phyloP scores from a whole-genome alignment of 306 rosid species.

The Trifolium fragiferum region DNA sequence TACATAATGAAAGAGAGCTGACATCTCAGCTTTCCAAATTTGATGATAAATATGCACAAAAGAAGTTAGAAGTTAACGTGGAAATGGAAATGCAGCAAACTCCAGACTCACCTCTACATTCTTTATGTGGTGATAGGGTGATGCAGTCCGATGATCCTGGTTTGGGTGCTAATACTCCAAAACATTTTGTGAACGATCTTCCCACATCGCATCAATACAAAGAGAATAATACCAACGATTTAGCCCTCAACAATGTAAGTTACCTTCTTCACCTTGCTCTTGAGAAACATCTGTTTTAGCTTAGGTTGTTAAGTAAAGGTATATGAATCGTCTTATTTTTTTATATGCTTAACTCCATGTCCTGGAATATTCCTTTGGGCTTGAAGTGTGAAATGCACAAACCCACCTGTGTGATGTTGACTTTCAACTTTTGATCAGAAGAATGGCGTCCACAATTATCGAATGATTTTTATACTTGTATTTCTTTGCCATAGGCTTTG shows the following conservation, averaged over 20 bases:
- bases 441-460: background rate
- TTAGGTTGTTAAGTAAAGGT: constrained; percentile 10
- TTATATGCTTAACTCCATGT: background rate
- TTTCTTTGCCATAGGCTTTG: constrained; percentile 10
- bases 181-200: constrained; percentile 33
- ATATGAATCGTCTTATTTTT: constrained; percentile 24
- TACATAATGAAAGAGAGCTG: constrained; percentile 35
- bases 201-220: constrained; percentile 36
- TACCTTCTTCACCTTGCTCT: constrained; percentile 15
- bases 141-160: constrained; percentile 42
- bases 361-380: constrained; percentile 2
- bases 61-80: constrained; percentile 41
- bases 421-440: constrained; percentile 11
- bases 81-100: constrained; percentile 45
- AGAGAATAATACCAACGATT: constrained; percentile 40
- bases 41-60: constrained; percentile 41
- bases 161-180: constrained; percentile 39
- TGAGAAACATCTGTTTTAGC: constrained; percentile 29
- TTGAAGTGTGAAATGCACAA: constrained; percentile 3
- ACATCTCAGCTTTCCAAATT: constrained; percentile 44
- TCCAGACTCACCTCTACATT: constrained; percentile 37
- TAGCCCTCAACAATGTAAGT: constrained; percentile 52
- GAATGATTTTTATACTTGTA: constrained; percentile 15
- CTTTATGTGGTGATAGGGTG: constrained; percentile 49
- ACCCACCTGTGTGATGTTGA: constrained; percentile 7